phyloP scores from a whole-genome alignment of 139 green algal species.

The Chlamydomonas schloesseri region DNA sequence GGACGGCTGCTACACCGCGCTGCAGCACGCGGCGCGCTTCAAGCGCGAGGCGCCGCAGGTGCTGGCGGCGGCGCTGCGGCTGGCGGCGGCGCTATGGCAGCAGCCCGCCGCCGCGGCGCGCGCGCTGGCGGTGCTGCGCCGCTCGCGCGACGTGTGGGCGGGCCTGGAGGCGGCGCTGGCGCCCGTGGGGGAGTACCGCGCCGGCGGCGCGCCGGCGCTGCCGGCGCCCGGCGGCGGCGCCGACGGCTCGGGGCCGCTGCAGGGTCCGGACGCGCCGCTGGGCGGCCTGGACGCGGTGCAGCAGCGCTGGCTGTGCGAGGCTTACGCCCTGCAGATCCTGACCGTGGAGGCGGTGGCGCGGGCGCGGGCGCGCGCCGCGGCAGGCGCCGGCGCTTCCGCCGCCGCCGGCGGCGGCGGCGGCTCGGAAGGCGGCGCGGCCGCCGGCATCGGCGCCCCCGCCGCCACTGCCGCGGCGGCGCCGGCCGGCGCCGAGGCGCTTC shows the following conservation, averaged over 20 bases:
- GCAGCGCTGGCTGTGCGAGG: conserved; percentile 28
- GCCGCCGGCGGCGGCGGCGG: conserved; percentile 29
- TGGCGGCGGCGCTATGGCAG: conserved; percentile 70
- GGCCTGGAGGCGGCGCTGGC: conserved; percentile 33
- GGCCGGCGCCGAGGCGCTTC: not conserved
- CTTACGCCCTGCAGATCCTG: conserved; percentile 48
- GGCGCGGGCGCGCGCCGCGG: not conserved
- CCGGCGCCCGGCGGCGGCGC: not conserved
- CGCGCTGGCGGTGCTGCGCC: conserved; percentile 60
- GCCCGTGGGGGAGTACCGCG: not conserved
- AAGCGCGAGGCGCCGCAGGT: conserved; percentile 50
- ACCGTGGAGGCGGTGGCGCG: conserved; percentile 34
- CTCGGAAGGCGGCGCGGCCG: not conserved
- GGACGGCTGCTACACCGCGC: conserved; percentile 65
- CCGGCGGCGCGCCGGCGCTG: not conserved
- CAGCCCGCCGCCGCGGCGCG: conserved; percentile 47
- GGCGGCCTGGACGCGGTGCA: not conserved
- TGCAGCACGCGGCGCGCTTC: conserved; percentile 51
- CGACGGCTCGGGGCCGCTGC: not conserved
- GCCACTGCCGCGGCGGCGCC: not conserved
- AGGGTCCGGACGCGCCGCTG: not conserved
- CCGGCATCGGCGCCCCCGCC: not conserved
- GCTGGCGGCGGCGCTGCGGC: conserved; percentile 60
- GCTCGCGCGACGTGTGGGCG: conserved; percentile 60
- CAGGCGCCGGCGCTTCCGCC: not conserved